Evolutionary conservation across 495 filamentous ascomycete genomes (phyloP).

Genomic region (Xylaria curta): DNA sequence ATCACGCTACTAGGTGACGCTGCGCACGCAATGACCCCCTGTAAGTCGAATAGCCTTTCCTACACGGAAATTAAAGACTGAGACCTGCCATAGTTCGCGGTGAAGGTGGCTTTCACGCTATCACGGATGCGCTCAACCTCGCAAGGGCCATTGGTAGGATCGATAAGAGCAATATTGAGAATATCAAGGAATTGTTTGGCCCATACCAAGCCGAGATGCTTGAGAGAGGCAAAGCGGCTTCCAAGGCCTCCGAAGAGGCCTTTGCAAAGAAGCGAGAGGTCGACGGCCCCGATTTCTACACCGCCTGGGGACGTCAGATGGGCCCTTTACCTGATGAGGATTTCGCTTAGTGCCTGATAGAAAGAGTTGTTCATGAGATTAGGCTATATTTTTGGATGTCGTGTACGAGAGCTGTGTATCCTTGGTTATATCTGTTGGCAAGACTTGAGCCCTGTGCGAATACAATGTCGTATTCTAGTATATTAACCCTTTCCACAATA

Average conservation of each 20-base stretch:
- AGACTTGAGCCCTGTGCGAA: too few species aligned
- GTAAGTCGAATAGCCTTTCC: slow-evolving; percentile 38
- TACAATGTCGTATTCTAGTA: too few species aligned
- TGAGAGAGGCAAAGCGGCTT: slow-evolving; percentile 30
- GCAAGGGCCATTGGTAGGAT: slow-evolving; percentile 22
- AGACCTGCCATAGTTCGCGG: slow-evolving; percentile 28
- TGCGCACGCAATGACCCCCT: slow-evolving; percentile 64
- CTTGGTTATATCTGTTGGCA: too few species aligned
- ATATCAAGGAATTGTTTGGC: slow-evolving; percentile 29
- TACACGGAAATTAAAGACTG: not conserved
- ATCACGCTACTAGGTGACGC: slow-evolving; percentile 57
- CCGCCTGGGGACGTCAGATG: slow-evolving; percentile 31
- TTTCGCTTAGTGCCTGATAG: not conserved
- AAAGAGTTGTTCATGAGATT: not conserved
- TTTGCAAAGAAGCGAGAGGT: slow-evolving; percentile 27
- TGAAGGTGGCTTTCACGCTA: slow-evolving; percentile 34
- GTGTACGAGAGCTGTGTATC: too few species aligned
- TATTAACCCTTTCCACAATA: too few species aligned
- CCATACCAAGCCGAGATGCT: slow-evolving; percentile 34
- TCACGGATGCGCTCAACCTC: slow-evolving; percentile 34
- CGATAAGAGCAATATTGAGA: slow-evolving; percentile 20
- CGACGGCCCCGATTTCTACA: slow-evolving; percentile 16
- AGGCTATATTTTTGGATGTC: not conserved
- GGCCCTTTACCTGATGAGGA: slow-evolving; percentile 31
- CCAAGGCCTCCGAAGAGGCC: slow-evolving; percentile 31